Base-by-base conservation (phyloP, 1,284 basidiomycete genomes). In the Austroboletus niveus region DNA sequence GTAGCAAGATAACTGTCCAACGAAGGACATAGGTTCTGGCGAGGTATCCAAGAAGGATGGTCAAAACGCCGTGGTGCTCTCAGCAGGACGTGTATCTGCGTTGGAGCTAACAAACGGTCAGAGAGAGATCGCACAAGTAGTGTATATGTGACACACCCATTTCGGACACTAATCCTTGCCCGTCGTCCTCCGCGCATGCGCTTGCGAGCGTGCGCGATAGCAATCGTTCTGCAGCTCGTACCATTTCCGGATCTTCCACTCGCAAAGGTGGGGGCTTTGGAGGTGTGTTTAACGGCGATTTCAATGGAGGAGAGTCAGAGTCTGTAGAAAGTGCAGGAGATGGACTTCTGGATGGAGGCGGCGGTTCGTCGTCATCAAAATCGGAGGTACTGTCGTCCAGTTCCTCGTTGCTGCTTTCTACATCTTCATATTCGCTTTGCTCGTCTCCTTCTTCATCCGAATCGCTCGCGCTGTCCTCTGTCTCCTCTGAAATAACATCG, bases 31-130 rank as follows among this genome's bases (percentile, higher is more conserved):
- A 80, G 57, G 58, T 80, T 83, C 65, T 87, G 87, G n/a, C 79
- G 76, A 2, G 87, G 87, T 27, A 81, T 70, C 88, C 88, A 91
- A 2, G 82, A 75, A 0, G 87, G 83, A 57, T 91, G 87, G 8
- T 63, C 57, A 65, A 90, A 90, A 22, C 82, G 73, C 10, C 88
- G 74, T 0, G 87, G 88, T 0, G 87, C 87, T 36, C 81, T 84
- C 29, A 91, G 68, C 30, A 87, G 72, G 47, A 90, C 70, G 55
- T 89, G 84, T 2, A 78, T 86, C 52, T 87, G 84, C 0, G 85
- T 85, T 0, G 85, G 82, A 2, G 80, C 87, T 87, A 27, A 8
- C 15, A n/a, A 17, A 14, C 5, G 14, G 11, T 58, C 4, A 52
- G 47, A 42, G 27, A 42, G 8, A 39, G 34, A 48, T 12, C 32